These are phyloP conservation scores for Pisolithus thermaeus DNA, from an alignment of 1,284 basidiomycete species.

Conservation along the genomic window DNA sequence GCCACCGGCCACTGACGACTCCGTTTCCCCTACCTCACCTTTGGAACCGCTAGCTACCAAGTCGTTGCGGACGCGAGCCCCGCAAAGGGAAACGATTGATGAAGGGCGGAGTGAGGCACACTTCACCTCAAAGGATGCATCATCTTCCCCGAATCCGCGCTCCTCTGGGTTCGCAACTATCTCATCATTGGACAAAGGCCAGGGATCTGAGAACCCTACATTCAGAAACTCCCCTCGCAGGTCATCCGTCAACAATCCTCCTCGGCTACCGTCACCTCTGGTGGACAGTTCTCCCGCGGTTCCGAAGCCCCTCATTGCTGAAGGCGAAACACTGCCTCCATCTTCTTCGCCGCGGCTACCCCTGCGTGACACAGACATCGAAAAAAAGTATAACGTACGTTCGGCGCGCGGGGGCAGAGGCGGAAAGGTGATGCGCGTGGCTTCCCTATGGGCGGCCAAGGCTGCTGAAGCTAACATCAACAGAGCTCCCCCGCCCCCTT, in stretches of 20 bases:
- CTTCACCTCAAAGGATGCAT: slow-evolving; percentile 19
- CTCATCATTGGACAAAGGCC: slow-evolving; percentile 32
- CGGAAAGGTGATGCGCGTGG: slow-evolving; percentile 68
- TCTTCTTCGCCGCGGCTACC: slow-evolving; percentile 30
- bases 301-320: background rate
- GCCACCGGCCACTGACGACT: slow-evolving; percentile 20
- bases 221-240: slow-evolving; percentile 17
- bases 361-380: slow-evolving; percentile 35
- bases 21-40: slow-evolving; percentile 16
- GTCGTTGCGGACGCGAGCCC: slow-evolving; percentile 15
- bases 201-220: slow-evolving; percentile 4
- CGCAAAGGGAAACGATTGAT: slow-evolving; percentile 8
- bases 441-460: slow-evolving; percentile 65
- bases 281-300: background rate
- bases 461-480: slow-evolving; percentile 13
- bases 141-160: slow-evolving; percentile 54
- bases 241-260: slow-evolving; percentile 21
- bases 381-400: slow-evolving; percentile 64
- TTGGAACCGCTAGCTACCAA: slow-evolving; percentile 17
- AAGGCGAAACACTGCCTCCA: background rate
- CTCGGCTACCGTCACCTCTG: slow-evolving; percentile 2
- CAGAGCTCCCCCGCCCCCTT: slow-evolving; percentile 3
- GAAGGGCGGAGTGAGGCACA: slow-evolving; percentile 4
- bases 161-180: slow-evolving; percentile 71
- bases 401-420: slow-evolving; percentile 75